Evolutionary conservation across 768 basidiomycete genomes (phyloP).

Genomic region (Lentinula edodes): DNA sequence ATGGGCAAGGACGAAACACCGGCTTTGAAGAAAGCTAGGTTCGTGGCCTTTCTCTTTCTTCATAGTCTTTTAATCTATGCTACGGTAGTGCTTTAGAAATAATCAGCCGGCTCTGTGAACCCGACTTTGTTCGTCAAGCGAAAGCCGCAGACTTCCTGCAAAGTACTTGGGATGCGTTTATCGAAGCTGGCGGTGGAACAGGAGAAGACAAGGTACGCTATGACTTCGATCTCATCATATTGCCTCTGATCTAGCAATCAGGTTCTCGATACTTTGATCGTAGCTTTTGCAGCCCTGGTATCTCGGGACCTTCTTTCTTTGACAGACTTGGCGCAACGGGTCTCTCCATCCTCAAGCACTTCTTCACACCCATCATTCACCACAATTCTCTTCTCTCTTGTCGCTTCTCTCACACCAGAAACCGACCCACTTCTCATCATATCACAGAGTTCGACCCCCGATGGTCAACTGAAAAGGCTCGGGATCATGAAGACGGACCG

Average conservation of each 20-base stretch:
- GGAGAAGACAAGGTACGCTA: conserved; percentile 46
- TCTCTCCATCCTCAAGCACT: conserved; percentile 10
- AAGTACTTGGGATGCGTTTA: conserved; percentile 64
- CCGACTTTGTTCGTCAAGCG: conserved; percentile 74
- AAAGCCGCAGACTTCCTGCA: conserved; percentile 70
- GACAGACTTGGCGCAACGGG: conserved; percentile 42
- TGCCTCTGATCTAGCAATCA: conserved; percentile 18
- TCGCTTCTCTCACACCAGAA: conserved; percentile 23
- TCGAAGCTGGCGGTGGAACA: conserved; percentile 50
- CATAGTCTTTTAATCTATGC: background rate
- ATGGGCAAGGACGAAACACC: conserved; percentile 48
- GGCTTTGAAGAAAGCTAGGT: conserved; percentile 68
- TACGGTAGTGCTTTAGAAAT: conserved; percentile 66
- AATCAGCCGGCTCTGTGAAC: conserved; percentile 64
- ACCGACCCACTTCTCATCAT: conserved; percentile 49
- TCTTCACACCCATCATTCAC: conserved; percentile 23
- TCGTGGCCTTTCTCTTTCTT: conserved; percentile 6
- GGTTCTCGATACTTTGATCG: conserved; percentile 61
- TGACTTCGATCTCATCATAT: background rate
- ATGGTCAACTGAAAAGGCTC: conserved; percentile 41
- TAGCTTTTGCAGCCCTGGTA: conserved; percentile 57
- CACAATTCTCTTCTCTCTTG: conserved; percentile 37
- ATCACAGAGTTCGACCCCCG: conserved; percentile 19
- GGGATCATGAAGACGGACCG: conserved; percentile 59
- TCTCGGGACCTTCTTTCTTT: conserved; percentile 54